A percentile compares a stretch with the other conserved stretches of the same genome.
Evolutionary conservation across 2,329 filamentous ascomycete species (phyloP).

Genomic region (Berkeleyomyces rouxiae): DNA sequence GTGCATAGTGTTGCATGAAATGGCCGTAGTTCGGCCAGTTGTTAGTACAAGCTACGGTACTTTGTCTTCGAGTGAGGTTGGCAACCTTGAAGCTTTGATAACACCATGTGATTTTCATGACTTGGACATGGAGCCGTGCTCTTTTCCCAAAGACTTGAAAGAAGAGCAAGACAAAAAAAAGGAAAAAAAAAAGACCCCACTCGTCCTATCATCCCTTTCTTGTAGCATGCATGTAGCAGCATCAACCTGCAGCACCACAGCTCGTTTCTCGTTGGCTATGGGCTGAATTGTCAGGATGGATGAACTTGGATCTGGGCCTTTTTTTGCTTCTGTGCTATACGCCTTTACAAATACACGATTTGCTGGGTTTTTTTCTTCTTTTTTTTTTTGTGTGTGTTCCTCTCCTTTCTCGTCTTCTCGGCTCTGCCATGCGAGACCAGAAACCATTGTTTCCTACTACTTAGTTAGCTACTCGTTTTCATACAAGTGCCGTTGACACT

Average conservation of each 20-base stretch:
- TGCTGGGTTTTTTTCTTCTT: not conserved
- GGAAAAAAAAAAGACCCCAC: not conserved
- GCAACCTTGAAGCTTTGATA: no score
- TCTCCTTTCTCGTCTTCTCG: not conserved
- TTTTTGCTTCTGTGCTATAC: not conserved
- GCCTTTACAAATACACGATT: not conserved
- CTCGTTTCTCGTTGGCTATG: not conserved
- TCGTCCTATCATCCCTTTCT: not conserved
- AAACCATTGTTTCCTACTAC: no score
- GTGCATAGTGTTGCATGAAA: no score
- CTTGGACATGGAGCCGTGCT: not conserved
- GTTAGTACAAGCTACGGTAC: no score
- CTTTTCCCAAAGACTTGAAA: not conserved
- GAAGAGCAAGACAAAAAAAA: not conserved
- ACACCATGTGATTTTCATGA: not conserved
- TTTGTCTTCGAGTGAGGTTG: no score
- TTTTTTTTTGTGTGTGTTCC: not conserved
- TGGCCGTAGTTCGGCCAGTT: no score
- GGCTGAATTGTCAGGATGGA: constrained; percentile 1
- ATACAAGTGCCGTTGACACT: not conserved
- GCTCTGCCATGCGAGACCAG: not conserved
- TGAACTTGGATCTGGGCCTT: not conserved
- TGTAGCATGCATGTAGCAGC: not conserved
- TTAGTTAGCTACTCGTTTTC: no score
- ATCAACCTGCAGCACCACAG: not conserved